phyloP scores from a whole-genome alignment of 2,329 filamentous ascomycete genomes.

The Chrysoporthe cubensis region DNA sequence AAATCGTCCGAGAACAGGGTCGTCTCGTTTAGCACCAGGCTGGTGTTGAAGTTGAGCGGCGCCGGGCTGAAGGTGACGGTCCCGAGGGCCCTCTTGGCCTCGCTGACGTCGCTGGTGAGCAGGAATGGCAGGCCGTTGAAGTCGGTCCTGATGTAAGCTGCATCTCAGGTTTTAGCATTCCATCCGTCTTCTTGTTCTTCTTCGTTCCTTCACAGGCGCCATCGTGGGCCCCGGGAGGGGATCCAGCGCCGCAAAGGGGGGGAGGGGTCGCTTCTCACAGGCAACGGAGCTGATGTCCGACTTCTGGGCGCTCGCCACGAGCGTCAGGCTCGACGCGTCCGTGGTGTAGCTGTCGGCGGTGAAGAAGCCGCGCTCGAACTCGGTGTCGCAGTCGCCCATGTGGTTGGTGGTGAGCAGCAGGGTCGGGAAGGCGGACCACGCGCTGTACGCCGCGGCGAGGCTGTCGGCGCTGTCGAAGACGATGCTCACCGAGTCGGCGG shows the following conservation, averaged over 20 bases:
- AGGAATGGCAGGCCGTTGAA: conserved; percentile 24
- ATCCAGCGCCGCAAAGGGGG: no score
- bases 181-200: no score
- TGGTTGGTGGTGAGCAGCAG: conserved; percentile 26
- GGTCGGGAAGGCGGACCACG: conserved; percentile 18
- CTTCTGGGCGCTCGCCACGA: conserved; percentile 21
- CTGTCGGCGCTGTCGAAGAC: conserved; percentile 19
- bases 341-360: conserved; percentile 14
- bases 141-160: conserved; percentile 25
- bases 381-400: conserved; percentile 24
- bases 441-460: conserved; percentile 19
- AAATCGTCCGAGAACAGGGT: conserved; percentile 30
- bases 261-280: conserved; percentile 5
- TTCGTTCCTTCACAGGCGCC: no score
- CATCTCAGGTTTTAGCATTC: background rate
- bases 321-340: conserved; percentile 13
- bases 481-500: conserved; percentile 21
- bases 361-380: conserved; percentile 27
- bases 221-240: background rate
- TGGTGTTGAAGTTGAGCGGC: conserved; percentile 27
- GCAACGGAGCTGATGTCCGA: conserved; percentile 5
- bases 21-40: conserved; percentile 19
- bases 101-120: conserved; percentile 5
- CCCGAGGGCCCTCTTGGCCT: conserved; percentile 14
- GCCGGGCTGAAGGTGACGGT: conserved; percentile 31